These are phyloP conservation scores for Poa annua DNA, from an alignment of 176 grass and related monocot species.

Conservation along the genomic window DNA sequence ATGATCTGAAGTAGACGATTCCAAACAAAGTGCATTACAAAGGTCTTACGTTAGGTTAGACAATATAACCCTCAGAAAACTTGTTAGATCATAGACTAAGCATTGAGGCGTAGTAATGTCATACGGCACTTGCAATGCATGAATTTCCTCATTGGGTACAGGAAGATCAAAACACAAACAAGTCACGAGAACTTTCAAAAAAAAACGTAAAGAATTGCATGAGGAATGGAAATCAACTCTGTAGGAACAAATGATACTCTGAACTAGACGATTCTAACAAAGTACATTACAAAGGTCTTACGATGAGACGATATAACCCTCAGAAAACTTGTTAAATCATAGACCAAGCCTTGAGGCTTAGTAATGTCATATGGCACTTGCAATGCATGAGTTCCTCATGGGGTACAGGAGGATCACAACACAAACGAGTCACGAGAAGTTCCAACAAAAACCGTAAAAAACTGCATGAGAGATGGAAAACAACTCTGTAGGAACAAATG, in stretches of 20 bases:
- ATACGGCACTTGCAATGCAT: constrained; percentile 37
- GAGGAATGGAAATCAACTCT: neutral
- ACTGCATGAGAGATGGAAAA: neutral
- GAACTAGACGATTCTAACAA: too few species aligned
- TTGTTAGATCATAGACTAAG: constrained; percentile 16
- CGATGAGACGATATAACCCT: neutral
- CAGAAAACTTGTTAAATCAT: constrained; percentile 30
- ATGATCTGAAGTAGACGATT: neutral
- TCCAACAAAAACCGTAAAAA: neutral
- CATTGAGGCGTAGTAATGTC: constrained; percentile 19
- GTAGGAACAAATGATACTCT: neutral
- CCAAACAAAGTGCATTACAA: neutral
- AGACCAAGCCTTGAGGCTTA: constrained; percentile 1
- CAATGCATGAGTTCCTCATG: constrained; percentile 24
- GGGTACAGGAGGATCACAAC: constrained; percentile 1
- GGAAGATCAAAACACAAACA: constrained; percentile 3
- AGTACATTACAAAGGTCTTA: neutral
- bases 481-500: constrained; percentile 18
- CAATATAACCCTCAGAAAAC: constrained; percentile 22
- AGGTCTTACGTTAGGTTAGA: too few species aligned
- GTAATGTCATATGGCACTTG: constrained; percentile 38
- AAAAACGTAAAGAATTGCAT: neutral
- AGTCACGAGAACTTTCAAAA: neutral
- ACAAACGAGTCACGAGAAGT: neutral
- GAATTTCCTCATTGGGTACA: constrained; percentile 30